These are phyloP conservation scores for Yamadazyma sp. DNA, from an alignment of 1,139 yeast genomes.

Conservation along the genomic window DNA sequence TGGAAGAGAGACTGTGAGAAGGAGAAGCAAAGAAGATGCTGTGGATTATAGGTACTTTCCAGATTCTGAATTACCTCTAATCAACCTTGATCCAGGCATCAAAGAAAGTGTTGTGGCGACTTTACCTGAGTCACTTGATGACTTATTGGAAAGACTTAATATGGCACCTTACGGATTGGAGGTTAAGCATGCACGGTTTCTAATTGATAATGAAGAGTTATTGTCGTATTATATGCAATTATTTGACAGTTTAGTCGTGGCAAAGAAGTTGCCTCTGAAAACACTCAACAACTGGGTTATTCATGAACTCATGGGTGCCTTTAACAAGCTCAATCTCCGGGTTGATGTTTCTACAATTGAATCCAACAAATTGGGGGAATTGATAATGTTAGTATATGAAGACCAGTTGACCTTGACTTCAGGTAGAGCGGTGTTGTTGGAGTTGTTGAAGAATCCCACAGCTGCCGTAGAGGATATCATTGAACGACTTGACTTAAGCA, in stretches of 20 bases:
- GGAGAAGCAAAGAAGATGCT: slow-evolving; percentile 77
- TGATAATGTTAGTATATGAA: slow-evolving; percentile 24
- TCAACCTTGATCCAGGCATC: slow-evolving; percentile 44
- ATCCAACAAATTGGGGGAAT: slow-evolving; percentile 21
- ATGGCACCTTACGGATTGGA: slow-evolving; percentile 56
- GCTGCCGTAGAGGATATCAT: slow-evolving; percentile 44
- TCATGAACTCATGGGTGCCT: slow-evolving; percentile 74
- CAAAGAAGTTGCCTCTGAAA: slow-evolving; percentile 25
- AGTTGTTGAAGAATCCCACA: slow-evolving; percentile 50
- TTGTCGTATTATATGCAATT: slow-evolving; percentile 54
- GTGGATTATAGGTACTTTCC: slow-evolving; percentile 93
- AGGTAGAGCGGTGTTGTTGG: slow-evolving; percentile 62
- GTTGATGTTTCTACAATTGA: slow-evolving; percentile 38
- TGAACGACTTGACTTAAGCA: slow-evolving; percentile 43
- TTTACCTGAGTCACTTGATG: slow-evolving; percentile 69
- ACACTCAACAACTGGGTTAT: slow-evolving; percentile 78
- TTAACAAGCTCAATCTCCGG: slow-evolving; percentile 50
- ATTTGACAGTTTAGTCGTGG: slow-evolving; percentile 26
- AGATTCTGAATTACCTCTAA: slow-evolving; percentile 79
- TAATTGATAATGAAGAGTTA: slow-evolving; percentile 46
- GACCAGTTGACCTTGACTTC: slow-evolving; percentile 46
- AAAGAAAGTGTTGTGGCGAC: slow-evolving; percentile 31
- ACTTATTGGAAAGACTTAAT: slow-evolving; percentile 49
- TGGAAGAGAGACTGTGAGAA: slow-evolving; percentile 62
- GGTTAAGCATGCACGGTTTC: slow-evolving; percentile 68